Evolutionary conservation across 2,329 filamentous ascomycete genomes (phyloP).

Genomic region (Alternaria brassicicola): DNA sequence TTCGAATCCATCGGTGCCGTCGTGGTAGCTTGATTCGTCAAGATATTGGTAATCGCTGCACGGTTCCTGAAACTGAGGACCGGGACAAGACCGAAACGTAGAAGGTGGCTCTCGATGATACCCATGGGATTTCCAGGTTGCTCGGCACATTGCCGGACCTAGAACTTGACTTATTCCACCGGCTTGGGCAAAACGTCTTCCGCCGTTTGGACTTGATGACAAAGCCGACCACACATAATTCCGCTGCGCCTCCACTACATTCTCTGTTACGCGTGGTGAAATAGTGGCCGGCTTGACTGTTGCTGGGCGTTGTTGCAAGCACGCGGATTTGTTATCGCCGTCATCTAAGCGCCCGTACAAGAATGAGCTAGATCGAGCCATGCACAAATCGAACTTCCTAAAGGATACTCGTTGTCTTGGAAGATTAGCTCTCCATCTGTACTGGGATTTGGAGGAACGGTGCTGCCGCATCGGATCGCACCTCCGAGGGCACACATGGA

Average conservation of each 20-base stretch:
- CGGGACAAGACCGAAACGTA: constrained; percentile 5
- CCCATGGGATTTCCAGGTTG: background rate
- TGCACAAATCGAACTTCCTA: background rate
- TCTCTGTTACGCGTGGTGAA: background rate
- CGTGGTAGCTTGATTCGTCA: constrained; percentile 3
- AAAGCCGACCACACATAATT: background rate
- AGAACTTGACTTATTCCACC: background rate
- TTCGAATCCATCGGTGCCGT: background rate
- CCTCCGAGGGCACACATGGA: constrained; percentile 1
- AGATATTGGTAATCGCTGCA: background rate
- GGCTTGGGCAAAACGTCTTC: background rate
- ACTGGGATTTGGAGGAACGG: background rate
- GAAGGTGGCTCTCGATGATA: constrained; percentile 5
- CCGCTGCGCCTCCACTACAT: background rate
- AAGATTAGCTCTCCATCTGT: background rate
- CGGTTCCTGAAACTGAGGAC: constrained; percentile 6
- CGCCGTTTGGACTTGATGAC: background rate
- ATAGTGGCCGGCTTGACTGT: background rate
- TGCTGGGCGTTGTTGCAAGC: background rate
- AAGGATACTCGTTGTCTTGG: background rate
- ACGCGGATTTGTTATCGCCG: background rate
- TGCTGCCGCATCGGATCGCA: background rate
- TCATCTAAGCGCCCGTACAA: background rate
- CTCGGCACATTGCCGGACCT: background rate
- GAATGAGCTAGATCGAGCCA: background rate